Evolutionary conservation across 305 asterid genomes (phyloP).

Genomic region (Fraxinus floribunda): DNA sequence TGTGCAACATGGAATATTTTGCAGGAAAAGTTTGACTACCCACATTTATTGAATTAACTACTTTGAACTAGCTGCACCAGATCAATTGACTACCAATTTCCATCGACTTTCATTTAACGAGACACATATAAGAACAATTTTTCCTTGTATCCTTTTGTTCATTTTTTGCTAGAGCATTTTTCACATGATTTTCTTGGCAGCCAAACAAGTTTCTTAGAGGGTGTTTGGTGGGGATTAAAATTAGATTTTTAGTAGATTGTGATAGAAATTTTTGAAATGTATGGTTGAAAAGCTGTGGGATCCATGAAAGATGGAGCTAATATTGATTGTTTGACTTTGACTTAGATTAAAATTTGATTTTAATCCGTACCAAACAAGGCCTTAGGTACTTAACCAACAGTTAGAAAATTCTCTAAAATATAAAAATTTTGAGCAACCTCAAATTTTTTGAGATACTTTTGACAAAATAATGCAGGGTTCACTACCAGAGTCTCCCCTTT

Average conservation of each 20-base stretch:
- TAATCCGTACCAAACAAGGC: too few relatives aligned
- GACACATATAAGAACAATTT: neutral
- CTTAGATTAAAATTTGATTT: too few relatives aligned
- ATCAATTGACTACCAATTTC: neutral
- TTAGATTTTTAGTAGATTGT: too few relatives aligned
- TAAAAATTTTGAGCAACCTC: neutral
- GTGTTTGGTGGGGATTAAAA: too few relatives aligned
- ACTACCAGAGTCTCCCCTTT: neutral
- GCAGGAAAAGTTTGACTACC: neutral
- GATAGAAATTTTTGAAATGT: too few relatives aligned
- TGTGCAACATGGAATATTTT: neutral
- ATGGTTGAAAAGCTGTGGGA: too few relatives aligned
- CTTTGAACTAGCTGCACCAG: neutral
- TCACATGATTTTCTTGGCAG: neutral
- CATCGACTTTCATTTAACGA: neutral
- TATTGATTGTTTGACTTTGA: too few relatives aligned
- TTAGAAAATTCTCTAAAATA: neutral
- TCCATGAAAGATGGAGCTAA: too few relatives aligned
- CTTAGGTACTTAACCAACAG: neutral
- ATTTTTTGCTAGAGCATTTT: neutral
- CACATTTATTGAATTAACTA: neutral
- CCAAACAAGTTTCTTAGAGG: neutral
- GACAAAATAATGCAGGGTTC: neutral
- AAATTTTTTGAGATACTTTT: neutral
- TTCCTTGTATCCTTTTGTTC: neutral